phyloP scores from a whole-genome alignment of 2,329 filamentous ascomycete genomes.

The Cordyceps cicadae region DNA sequence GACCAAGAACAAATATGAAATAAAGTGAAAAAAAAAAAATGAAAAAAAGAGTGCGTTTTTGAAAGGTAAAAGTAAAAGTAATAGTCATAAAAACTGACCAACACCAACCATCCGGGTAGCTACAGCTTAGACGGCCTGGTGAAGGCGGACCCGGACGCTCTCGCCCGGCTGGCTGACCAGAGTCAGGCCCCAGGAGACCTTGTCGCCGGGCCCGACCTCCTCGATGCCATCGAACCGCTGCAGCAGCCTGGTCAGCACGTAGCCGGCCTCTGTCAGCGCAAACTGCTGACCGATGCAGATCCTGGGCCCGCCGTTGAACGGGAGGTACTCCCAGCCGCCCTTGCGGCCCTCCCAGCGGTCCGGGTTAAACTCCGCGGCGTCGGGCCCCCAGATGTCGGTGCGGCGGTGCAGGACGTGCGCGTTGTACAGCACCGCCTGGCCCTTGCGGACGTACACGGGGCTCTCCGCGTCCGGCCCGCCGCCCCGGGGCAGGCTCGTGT shows the following conservation, averaged over 20 bases:
- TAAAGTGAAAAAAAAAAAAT: background rate
- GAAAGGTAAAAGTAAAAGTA: background rate
- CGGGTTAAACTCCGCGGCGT: slow-evolving; percentile 24
- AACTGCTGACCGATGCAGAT: slow-evolving; percentile 30
- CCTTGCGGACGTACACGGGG: slow-evolving; percentile 39
- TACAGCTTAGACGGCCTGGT: slow-evolving; percentile 4
- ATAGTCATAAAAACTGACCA: background rate
- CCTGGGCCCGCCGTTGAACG: slow-evolving; percentile 29
- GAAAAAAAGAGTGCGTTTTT: background rate
- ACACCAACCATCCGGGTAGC: background rate
- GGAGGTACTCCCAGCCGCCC: slow-evolving; percentile 25
- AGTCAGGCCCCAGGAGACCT: slow-evolving; percentile 10
- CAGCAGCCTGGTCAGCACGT: slow-evolving; percentile 14
- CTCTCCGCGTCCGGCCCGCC: slow-evolving; percentile 35
- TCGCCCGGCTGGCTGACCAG: slow-evolving; percentile 10
- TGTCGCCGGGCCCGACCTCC: background rate
- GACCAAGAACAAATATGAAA: background rate
- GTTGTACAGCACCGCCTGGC: slow-evolving; percentile 27
- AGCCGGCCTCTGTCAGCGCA: slow-evolving; percentile 20
- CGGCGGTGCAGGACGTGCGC: slow-evolving; percentile 25
- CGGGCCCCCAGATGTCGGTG: slow-evolving; percentile 27
- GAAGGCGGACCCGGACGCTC: slow-evolving; percentile 11
- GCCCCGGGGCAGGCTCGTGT: slow-evolving; percentile 39
- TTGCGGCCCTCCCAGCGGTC: slow-evolving; percentile 26
- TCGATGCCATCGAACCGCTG: slow-evolving; percentile 16